Percentiles rank a stretch among this genome's conserved stretches.
These are phyloP conservation scores for Trichopus zeylanicus DNA, from an alignment of 116 monocot genomes.

Conservation along the genomic window DNA sequence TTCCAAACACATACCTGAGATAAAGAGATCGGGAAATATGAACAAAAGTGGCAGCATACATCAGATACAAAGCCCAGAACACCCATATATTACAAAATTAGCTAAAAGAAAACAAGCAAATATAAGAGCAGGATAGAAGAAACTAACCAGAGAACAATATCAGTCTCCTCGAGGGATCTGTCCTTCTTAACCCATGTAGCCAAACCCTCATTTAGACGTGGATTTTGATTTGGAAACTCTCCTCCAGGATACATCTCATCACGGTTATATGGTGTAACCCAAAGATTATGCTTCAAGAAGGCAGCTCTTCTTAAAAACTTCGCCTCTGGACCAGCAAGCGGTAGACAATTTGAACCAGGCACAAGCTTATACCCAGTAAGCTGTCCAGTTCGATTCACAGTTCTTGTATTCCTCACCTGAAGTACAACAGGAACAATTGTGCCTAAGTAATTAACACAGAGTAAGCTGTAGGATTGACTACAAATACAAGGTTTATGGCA, in stretches of 20 bases:
- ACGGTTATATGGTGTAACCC: conserved; percentile 84
- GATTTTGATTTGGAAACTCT: conserved; percentile 99
- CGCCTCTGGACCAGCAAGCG: conserved; percentile 77
- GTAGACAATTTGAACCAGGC: conserved; percentile 87
- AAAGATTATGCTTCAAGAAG: conserved; percentile 94
- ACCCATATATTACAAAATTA: no score
- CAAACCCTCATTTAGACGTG: conserved; percentile 78
- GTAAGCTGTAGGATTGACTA: not conserved
- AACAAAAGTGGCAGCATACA: not conserved
- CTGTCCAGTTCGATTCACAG: conserved; percentile 91
- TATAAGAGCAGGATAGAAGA: not conserved
- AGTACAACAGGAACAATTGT: no score
- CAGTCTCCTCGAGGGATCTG: conserved; percentile 82
- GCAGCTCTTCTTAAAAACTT: conserved; percentile 88
- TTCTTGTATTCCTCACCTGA: conserved; percentile 95
- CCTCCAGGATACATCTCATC: conserved; percentile 95
- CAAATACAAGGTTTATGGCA: not conserved
- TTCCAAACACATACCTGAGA: conserved; percentile 79
- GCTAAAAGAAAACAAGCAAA: not conserved
- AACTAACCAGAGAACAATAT: conserved; percentile 88
- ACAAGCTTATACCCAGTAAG: conserved; percentile 90
- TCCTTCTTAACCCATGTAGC: conserved; percentile 92
- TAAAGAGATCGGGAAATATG: not conserved
- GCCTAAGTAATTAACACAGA: no score
- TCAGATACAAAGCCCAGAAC: no score